Conservation (phyloP, 768 basidiomycete genomes). For the Leucocoprinus birnbaumii region DNA sequence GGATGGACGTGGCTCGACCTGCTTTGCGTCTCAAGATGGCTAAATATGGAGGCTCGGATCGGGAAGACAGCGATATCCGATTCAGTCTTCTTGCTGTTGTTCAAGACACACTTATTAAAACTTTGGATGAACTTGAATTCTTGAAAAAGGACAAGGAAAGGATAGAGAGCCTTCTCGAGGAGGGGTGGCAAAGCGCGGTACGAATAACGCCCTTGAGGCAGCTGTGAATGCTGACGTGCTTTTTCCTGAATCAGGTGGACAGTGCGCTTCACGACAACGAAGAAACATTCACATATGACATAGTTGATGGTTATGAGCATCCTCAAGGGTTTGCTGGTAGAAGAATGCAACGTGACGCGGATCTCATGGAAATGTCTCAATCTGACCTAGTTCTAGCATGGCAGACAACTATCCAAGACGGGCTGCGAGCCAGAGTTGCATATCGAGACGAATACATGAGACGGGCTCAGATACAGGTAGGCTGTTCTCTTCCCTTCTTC, state of each 20-base stretch:
- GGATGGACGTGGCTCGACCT: conserved; percentile 64
- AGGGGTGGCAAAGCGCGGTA: conserved; percentile 36
- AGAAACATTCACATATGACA: conserved; percentile 18
- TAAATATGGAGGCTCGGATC: conserved; percentile 45
- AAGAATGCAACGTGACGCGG: conserved; percentile 38
- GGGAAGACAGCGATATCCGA: conserved; percentile 44
- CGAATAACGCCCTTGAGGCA: conserved; percentile 15
- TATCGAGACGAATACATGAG: conserved; percentile 51
- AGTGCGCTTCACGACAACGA: conserved; percentile 29
- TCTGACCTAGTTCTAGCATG: conserved; percentile 36
- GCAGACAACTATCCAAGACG: conserved; percentile 42
- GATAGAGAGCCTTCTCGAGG: conserved; percentile 42
- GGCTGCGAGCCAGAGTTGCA: conserved; percentile 34
- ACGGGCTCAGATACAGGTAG: conserved; percentile 40
- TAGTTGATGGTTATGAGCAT: conserved; percentile 22
- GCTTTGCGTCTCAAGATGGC: conserved; percentile 61
- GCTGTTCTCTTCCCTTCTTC: conserved; percentile 18
- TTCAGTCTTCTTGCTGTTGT: conserved; percentile 64
- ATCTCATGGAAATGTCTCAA: conserved; percentile 41
- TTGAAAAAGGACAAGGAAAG: conserved; percentile 42
- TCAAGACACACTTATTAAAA: conserved; percentile 42
- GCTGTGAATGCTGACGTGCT: background rate
- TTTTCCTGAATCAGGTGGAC: conserved; percentile 34
- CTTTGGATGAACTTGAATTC: conserved; percentile 52
- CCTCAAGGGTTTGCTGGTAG: conserved; percentile 43